Evolutionary conservation across 345 rosid genomes (phyloP).

Genomic region (Lenwebbia sp.): DNA sequence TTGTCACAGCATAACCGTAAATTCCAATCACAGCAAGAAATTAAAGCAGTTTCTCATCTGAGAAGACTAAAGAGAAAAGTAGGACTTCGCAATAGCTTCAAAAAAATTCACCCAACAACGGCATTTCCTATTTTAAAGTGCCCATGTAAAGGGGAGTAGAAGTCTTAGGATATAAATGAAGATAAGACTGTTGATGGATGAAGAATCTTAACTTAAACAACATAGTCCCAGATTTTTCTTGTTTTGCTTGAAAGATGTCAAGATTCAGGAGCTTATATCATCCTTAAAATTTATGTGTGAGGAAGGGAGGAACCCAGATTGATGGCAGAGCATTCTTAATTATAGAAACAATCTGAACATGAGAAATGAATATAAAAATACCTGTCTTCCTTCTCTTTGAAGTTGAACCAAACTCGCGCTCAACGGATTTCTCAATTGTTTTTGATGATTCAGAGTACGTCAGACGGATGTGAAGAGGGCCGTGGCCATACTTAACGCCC

Average conservation of each 20-base stretch:
- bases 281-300: neutral
- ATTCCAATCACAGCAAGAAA: neutral
- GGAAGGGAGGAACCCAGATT: neutral
- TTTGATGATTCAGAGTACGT: slow-evolving; percentile 37
- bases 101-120: neutral
- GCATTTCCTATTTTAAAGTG: neutral
- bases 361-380: slow-evolving; percentile 4
- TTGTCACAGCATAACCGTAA: neutral
- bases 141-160: neutral
- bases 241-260: neutral
- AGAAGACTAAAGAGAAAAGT: neutral
- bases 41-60: neutral
- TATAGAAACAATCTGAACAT: neutral
- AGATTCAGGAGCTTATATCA: neutral
- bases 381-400: slow-evolving; percentile 72
- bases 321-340: neutral
- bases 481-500: slow-evolving; percentile 55
- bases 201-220: neutral
- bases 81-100: neutral
- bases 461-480: slow-evolving; percentile 56
- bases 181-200: neutral
- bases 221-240: neutral
- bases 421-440: slow-evolving; percentile 5
- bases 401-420: slow-evolving; percentile 18
- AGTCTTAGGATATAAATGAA: neutral